Evolutionary conservation across 352 stramenopile genomes (phyloP).

Genomic region (Phytophthora niederhauseri): DNA sequence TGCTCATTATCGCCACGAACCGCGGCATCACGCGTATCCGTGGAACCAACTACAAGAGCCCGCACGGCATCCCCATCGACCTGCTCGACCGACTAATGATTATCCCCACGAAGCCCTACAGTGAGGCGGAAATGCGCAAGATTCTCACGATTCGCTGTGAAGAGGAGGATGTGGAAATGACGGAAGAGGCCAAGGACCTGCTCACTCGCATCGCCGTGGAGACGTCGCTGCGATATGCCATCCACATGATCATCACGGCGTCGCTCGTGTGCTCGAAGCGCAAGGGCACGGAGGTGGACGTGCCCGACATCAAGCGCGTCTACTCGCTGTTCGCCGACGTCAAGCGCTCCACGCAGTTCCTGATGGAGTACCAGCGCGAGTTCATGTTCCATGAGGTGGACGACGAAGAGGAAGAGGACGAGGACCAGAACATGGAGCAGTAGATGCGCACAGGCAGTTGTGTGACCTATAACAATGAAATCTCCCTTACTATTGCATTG

Average conservation of each 20-base stretch:
- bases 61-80: conserved; percentile 99
- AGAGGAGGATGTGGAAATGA: conserved; percentile 99
- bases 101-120: conserved; percentile 97
- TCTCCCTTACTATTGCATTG: conserved; percentile 34
- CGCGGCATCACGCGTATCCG: conserved; percentile 98
- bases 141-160: conserved; percentile 98
- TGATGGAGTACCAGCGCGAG: conserved; percentile 99
- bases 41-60: conserved; percentile 98
- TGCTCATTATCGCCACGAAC: conserved; percentile 99
- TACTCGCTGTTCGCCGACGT: conserved; percentile 99
- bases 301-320: conserved; percentile 94
- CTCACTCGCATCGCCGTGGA: conserved; percentile 98
- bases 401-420: conserved; percentile 40
- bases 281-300: conserved; percentile 92
- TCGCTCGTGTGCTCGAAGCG: conserved; percentile 95
- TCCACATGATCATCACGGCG: conserved; percentile 99
- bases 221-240: conserved; percentile 98
- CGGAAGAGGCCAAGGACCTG: conserved; percentile 96
- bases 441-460: conserved; percentile 22
- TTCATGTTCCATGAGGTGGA: conserved; percentile 99
- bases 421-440: conserved; percentile 40
- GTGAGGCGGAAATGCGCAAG: conserved; percentile 94
- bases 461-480: conserved; percentile 43
- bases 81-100: conserved; percentile 99
- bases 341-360: conserved; percentile 98